A percentile compares a stretch with the other conserved stretches of the same genome.
phyloP scores from a whole-genome alignment of 306 rosid genomes.

The Trifolium fragiferum region DNA sequence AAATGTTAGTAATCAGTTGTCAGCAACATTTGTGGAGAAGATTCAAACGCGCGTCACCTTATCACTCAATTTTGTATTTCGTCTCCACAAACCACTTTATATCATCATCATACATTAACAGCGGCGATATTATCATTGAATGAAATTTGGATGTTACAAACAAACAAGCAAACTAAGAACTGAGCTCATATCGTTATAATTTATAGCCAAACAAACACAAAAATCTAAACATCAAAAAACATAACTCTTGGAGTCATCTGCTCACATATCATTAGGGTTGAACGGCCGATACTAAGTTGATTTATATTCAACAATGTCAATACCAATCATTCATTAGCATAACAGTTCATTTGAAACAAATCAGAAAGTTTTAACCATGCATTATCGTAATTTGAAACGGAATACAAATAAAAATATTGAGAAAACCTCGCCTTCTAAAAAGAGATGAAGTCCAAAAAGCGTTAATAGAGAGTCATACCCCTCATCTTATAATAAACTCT shows the following conservation, averaged over 20 bases:
- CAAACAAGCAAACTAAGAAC: slow-evolving; percentile 15
- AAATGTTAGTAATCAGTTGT: slow-evolving; percentile 1
- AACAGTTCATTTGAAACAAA: slow-evolving; percentile 13
- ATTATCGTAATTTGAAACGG: slow-evolving; percentile 28
- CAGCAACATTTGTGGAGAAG: neutral
- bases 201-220: neutral
- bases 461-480: neutral
- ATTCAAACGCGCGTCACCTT: neutral
- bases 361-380: slow-evolving; percentile 1
- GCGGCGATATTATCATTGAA: neutral
- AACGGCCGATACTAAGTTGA: neutral
- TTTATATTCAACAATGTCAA: too few relatives aligned
- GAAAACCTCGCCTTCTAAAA: neutral
- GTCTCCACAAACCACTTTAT: neutral
- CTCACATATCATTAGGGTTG: neutral
- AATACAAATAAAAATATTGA: neutral
- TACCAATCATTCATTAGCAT: neutral
- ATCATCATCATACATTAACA: neutral
- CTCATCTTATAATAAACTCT: neutral
- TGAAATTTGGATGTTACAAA: slow-evolving; percentile 15
- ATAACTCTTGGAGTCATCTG: neutral
- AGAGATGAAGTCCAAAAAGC: neutral
- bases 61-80: neutral
- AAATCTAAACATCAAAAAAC: slow-evolving; percentile 4
- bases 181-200: neutral